Base-by-base conservation (phyloP, 306 rosid genomes). In the Fragaria ananassa region DNA sequence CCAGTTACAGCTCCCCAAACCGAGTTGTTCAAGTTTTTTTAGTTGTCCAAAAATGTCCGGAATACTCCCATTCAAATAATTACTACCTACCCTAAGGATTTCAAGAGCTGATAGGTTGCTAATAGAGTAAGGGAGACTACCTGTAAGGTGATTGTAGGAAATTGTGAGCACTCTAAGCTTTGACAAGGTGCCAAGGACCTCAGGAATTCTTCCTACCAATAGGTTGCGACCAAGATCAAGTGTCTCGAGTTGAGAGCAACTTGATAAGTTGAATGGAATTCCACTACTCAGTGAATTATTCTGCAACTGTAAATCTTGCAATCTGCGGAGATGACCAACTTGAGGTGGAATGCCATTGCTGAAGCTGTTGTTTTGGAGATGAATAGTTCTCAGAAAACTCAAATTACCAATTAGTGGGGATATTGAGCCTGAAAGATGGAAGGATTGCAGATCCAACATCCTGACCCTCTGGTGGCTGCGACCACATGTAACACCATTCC, bases 401-500 rank as follows among this genome's bases (percentile, higher is more conserved):
- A 71, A 6, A 6, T 53, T 71, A 12, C 65, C 64, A 34, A 51
- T 7, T 2, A 51, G 35, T 19, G 49, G 50, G 0, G 75, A 29
- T 11, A 71, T 19, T 14, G 75, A 71, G 27, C 64, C 75, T 51
- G 64, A 17, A 12, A 71, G 75, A 6, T 71, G 53, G 29, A 31
- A 39, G 49, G 75, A 51, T 9, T 53, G 8, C 3, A 71, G 44
- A n/a, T 71, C 15, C 64, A 71, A 12, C 8, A 6, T 10, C 1
- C n/a, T 53, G 75, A 19, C 49, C 12, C 64, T 71, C 13, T n/a
- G 64, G 62, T 53, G 65, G 11, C 19, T 44, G 19, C 29, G 63
- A 72, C 76, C 37, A 37, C 76, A 72, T 11, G 21, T 19, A 8
- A 72, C 54, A 10, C 76, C 75, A 0, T 39, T 15, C 76, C 76